Base-by-base conservation (phyloP, 169 alveolate species). In the Babesia gibsoni region DNA sequence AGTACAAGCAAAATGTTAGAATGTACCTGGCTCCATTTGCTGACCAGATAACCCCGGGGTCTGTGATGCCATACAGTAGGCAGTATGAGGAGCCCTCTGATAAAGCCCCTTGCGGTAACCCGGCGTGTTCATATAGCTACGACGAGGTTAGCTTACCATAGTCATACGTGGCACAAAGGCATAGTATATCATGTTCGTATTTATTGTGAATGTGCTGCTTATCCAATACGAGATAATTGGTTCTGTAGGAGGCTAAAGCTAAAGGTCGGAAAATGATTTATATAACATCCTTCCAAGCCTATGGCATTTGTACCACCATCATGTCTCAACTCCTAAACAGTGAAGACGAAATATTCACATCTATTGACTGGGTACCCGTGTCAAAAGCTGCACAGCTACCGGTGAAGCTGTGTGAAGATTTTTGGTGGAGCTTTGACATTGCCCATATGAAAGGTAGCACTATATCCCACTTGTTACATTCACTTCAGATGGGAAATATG, bases 351-450 rank as follows among this genome's bases (percentile, higher is more conserved):
- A 23, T 53, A 3, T 49, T 57, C 33, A 36, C 41, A 20, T 22
- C 14, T 12, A 63, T 73, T 14, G 79, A 73, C 49, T 73, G 84
- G 84, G 18, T 14, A 9, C 78, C 35, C 63, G 78, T 73, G 14
- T 73, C 79, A 18, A 63, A 14, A 37, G 78, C 41, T 3, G 18
- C 59, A 14, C 43, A 65, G 8, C 49, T 73, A 54, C 56, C 84
- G 32, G 59, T 56, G 18, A 54, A 43, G 7, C 72, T 52, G 20
- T 73, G 84, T 30, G 49, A 65, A 50, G 78, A 64, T 20, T 63
- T 73, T 35, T 73, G 81, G 81, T 73, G 84, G 84, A 39, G 80
- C 23, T 63, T 73, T 33, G 84, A 73, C 48, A 65, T 22, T 29
- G 41, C 52, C 33, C 75, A 63, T 52, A 66, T 73, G 33, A 61